Percentiles rank a stretch among this genome's conserved stretches.
Evolutionary conservation across 345 rosid genomes (phyloP).

Genomic region (Physaria fendleri): DNA sequence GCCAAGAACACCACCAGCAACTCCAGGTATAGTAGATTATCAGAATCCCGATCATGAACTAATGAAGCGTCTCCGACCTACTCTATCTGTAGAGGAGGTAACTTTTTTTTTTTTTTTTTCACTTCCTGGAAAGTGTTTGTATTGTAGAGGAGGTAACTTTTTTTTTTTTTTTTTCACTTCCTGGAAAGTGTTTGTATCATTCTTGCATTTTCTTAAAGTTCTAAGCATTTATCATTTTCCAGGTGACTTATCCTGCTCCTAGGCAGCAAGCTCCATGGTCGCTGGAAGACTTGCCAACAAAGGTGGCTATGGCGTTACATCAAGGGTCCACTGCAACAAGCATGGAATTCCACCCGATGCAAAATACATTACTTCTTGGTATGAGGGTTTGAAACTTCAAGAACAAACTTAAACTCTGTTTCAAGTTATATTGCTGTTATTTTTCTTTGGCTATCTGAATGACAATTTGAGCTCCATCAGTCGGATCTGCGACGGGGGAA

Average conservation of each 20-base stretch:
- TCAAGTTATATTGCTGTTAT: background rate
- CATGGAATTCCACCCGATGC: slow-evolving; percentile 88
- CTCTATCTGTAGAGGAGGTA: slow-evolving; percentile 79
- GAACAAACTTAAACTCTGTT: background rate
- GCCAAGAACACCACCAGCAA: slow-evolving; percentile 63
- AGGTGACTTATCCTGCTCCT: slow-evolving; percentile 64
- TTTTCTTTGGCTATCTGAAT: slow-evolving; percentile 21
- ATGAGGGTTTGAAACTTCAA: slow-evolving; percentile 12
- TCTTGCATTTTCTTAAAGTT: slow-evolving; percentile 1
- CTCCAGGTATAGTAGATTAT: slow-evolving; percentile 67
- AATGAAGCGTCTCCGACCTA: slow-evolving; percentile 70
- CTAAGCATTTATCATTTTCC: background rate
- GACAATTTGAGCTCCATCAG: slow-evolving; percentile 40
- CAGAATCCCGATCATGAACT: slow-evolving; percentile 77
- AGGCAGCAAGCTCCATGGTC: slow-evolving; percentile 60
- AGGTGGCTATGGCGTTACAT: slow-evolving; percentile 56
- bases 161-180: background rate
- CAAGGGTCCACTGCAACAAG: slow-evolving; percentile 74
- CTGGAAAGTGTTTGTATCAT: slow-evolving; percentile 11
- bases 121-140: slow-evolving; percentile 5
- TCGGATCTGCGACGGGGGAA: slow-evolving; percentile 75
- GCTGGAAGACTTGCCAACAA: slow-evolving; percentile 75
- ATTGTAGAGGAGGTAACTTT: slow-evolving; percentile 60
- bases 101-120: background rate
- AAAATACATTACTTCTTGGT: slow-evolving; percentile 73